Evolutionary conservation across 306 rosid species (phyloP), one percentile per base, ranked within the genome.

Genomic region (Amphicarpaea edgeworthii): DNA sequence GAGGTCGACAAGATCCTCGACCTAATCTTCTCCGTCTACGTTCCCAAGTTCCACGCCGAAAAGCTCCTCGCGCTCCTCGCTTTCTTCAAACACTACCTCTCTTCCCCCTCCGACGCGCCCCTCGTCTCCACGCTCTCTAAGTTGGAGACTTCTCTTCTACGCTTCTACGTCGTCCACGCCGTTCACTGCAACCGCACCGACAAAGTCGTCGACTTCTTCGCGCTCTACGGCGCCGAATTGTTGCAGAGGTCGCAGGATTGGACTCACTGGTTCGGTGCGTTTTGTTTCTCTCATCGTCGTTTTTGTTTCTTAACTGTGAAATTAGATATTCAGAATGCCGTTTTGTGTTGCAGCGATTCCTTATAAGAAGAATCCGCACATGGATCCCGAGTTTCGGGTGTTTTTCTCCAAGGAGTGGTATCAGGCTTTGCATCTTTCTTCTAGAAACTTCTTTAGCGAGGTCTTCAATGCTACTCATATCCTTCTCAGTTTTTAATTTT

Each of bases 231-330:
- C 83, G 69, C 86, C 73, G 92, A 90, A 10, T 78, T 92, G 82
- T 62, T 92, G 81, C 93, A 87, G 51, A 79, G 83, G 62, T 79
- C 85, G n/a, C 83, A 83, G 51, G 93, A 90, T 42, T 95, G 97
- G 97, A 82, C 87, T 76, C 86, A 86, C 10, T 95, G 98, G 98
- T 95, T 95, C 81, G 97, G 97, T 95, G 89, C 79, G 98, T 81
- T 75, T 77, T 60, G 3, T 1, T 21, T 66, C 7, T 1, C 7
- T 37, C 37, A 0, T 50, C 10, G 17, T 43, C 59, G 12, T 12
- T 43, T 57, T 20, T 70, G 2, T 38, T 75, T 32, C 37, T 30
- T 30, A 3, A 30, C 62, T 24, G 15, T 45, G 26, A 43, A 60
- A 80, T 82, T 79, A 57, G 38, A 51, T 73, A 46, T 72, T 73